Conservation (phyloP, 2,329 filamentous ascomycete species). For the Verticillium longisporum region DNA sequence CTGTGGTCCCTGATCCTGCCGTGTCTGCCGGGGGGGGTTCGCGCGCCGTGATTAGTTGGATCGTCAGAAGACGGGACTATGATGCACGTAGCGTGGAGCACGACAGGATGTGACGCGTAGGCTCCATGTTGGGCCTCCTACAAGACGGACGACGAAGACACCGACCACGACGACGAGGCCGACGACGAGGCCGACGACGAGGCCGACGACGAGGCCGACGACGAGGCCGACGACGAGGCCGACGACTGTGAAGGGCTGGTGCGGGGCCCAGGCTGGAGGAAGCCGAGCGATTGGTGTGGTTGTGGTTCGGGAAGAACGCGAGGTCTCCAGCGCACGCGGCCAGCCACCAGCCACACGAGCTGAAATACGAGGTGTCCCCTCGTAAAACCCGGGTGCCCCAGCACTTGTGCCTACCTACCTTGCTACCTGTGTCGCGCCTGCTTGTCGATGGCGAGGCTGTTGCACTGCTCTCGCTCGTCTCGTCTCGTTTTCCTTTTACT, state of each 20-base stretch:
- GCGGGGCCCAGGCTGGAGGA: neutral
- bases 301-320: neutral
- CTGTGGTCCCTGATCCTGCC: neutral
- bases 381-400: neutral
- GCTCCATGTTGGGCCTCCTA: neutral
- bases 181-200: too few species aligned
- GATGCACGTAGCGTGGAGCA: too few species aligned
- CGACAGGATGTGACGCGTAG: neutral
- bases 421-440: neutral
- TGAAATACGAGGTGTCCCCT: neutral
- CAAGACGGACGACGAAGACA: too few species aligned
- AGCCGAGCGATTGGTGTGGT: neutral
- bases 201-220: too few species aligned
- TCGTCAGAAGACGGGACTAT: too few species aligned
- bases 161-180: too few species aligned
- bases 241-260: neutral
- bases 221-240: too few species aligned
- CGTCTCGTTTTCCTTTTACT: too few species aligned
- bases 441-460: too few species aligned
- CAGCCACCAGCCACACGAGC: neutral
- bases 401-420: neutral
- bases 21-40: neutral
- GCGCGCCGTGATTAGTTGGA: neutral
- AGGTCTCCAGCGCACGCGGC: neutral
- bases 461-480: too few species aligned